phyloP scores from a whole-genome alignment of 345 rosid genomes.

The Eucalyptus melliodora region DNA sequence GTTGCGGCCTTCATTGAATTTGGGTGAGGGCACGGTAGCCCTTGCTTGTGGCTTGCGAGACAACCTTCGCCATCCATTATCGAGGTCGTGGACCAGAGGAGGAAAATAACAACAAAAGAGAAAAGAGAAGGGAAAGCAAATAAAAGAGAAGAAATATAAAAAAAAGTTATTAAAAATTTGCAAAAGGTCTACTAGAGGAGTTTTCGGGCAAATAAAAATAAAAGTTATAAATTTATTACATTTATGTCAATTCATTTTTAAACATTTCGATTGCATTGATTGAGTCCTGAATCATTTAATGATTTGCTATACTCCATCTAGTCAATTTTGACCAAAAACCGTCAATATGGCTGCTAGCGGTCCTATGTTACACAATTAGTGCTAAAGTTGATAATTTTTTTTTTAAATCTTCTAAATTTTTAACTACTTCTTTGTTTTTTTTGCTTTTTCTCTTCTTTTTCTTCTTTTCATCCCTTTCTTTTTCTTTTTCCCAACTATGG shows the following conservation, averaged over 20 bases:
- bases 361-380: no score
- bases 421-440: no score
- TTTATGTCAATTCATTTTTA: neutral
- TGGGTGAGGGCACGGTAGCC: neutral
- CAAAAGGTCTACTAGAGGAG: neutral
- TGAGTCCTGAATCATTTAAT: neutral
- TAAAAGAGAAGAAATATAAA: no score
- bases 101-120: neutral
- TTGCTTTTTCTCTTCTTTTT: no score
- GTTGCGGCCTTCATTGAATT: no score
- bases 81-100: neutral
- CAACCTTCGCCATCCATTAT: neutral
- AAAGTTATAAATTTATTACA: neutral
- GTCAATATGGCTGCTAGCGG: accelerated
- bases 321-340: neutral
- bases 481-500: neutral
- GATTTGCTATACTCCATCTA: neutral
- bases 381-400: no score
- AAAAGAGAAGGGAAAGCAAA: neutral
- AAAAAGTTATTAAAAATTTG: neutral
- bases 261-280: no score
- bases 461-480: neutral
- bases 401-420: no score
- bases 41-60: neutral
- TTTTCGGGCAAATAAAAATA: no score